Evolutionary conservation across 2,329 filamentous ascomycete genomes (phyloP).

Genomic region (Nemania bipapillata): DNA sequence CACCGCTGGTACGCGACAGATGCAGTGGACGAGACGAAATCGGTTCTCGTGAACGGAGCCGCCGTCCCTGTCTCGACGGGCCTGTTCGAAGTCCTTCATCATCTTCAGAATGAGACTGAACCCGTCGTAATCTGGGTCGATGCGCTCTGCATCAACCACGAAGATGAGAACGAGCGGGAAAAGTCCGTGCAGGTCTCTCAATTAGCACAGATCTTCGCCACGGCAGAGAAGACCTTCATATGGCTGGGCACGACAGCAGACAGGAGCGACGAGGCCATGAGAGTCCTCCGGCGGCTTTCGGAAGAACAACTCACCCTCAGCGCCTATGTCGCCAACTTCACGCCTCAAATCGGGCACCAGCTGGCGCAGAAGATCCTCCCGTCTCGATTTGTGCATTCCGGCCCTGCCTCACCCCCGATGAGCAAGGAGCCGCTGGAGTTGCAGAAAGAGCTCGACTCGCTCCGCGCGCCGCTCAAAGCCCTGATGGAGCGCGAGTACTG

Average conservation of each 20-base stretch:
- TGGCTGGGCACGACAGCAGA: slow-evolving; percentile 39
- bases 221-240: slow-evolving; percentile 38
- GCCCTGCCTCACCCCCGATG: slow-evolving; percentile 3
- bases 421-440: slow-evolving; percentile 30
- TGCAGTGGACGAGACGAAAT: slow-evolving; percentile 31
- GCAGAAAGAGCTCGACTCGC: slow-evolving; percentile 36
- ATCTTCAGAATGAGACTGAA: slow-evolving; percentile 36
- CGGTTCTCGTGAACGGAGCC: slow-evolving; percentile 39
- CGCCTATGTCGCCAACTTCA: slow-evolving; percentile 38
- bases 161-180: slow-evolving; percentile 37
- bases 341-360: slow-evolving; percentile 33
- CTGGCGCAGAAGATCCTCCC: slow-evolving; percentile 37
- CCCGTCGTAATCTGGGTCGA: slow-evolving; percentile 43
- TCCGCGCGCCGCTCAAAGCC: slow-evolving; percentile 38
- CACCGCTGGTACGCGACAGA: slow-evolving; percentile 36
- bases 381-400: slow-evolving; percentile 7
- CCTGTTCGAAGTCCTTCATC: slow-evolving; percentile 32
- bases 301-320: slow-evolving; percentile 40
- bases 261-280: slow-evolving; percentile 42
- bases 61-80: slow-evolving; percentile 36
- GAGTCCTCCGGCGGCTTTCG: slow-evolving; percentile 35
- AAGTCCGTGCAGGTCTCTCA: slow-evolving; percentile 42
- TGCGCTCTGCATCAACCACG: slow-evolving; percentile 46
- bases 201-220: slow-evolving; percentile 37
- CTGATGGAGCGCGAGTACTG: slow-evolving; percentile 43